Conservation (phyloP, 2,329 filamentous ascomycete genomes). For the Pseudophaeomoniella oleicola region DNA sequence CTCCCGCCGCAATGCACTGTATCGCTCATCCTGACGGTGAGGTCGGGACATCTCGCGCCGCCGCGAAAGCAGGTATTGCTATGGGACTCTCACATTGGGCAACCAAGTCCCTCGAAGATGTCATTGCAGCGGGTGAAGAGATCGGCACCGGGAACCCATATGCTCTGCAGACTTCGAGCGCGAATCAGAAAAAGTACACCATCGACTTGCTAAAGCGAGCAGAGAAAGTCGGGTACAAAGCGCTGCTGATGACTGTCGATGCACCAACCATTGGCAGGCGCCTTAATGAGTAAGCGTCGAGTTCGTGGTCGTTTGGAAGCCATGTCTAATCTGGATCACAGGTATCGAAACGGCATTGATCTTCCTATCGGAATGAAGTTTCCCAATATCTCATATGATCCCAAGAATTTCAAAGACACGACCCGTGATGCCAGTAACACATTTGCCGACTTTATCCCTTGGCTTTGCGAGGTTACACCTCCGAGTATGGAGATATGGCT, state of each 20-base stretch:
- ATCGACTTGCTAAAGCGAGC: constrained; percentile 26
- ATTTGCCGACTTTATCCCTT: no score
- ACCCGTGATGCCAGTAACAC: no score
- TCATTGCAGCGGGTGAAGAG: no score
- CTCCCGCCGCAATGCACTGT: constrained; percentile 38
- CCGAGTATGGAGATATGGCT: constrained; percentile 13
- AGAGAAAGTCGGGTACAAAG: constrained; percentile 36
- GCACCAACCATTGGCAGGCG: constrained; percentile 37
- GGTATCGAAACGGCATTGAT: no score
- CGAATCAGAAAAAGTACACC: constrained; percentile 32
- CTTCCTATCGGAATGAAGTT: no score
- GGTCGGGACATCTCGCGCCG: constrained; percentile 32
- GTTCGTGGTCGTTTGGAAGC: no score
- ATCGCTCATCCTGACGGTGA: constrained; percentile 40
- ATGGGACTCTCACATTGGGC: constrained; percentile 36
- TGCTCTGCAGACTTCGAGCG: constrained; percentile 39
- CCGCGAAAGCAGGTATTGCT: constrained; percentile 24
- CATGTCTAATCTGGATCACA: no score
- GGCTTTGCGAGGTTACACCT: no score
- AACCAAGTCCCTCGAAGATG: constrained; percentile 31
- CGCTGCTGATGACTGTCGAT: constrained; percentile 41
- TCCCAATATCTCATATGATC: no score
- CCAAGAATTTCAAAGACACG: no score
- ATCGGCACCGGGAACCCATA: constrained; percentile 26
- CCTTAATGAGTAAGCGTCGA: constrained; percentile 39